Evolutionary conservation across 140 eudicot genomes (phyloP).

Genomic region (Bidens hawaiensis): DNA sequence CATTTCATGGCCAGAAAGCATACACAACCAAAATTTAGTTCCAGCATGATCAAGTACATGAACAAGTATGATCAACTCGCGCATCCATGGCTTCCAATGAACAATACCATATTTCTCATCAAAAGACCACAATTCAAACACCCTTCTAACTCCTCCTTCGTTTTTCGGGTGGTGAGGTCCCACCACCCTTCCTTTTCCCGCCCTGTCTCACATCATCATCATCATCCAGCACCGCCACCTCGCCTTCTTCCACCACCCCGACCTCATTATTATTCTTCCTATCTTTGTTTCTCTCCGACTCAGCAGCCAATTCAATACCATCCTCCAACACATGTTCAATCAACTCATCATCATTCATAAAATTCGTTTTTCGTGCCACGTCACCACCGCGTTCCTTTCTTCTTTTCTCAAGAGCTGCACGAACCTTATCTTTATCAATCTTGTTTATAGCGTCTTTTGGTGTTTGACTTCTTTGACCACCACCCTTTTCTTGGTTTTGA

Average conservation of each 20-base stretch:
- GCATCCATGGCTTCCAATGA: conserved; percentile 22
- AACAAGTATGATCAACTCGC: conserved; percentile 16
- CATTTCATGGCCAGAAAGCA: conserved; percentile 27
- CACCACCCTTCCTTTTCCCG: conserved; percentile 56
- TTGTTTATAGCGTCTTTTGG: conserved; percentile 47
- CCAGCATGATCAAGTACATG: no score
- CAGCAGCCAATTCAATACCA: conserved; percentile 60
- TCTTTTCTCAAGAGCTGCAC: conserved; percentile 53
- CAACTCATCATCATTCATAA: conserved; percentile 64
- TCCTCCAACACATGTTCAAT: conserved; percentile 70
- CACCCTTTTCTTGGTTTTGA: conserved; percentile 22
- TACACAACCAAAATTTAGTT: conserved; percentile 31
- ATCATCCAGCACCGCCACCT: conserved; percentile 44
- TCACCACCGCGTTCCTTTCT: conserved; percentile 62
- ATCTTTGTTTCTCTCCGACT: conserved; percentile 43
- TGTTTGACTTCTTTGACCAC: conserved; percentile 29
- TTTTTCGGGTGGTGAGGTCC: conserved; percentile 40
- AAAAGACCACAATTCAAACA: conserved; percentile 18
- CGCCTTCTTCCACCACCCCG: conserved; percentile 77
- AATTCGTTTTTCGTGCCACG: conserved; percentile 34
- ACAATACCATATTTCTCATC: conserved; percentile 27
- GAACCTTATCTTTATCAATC: conserved; percentile 60
- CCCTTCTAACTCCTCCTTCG: conserved; percentile 26
- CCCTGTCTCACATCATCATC: conserved; percentile 30
- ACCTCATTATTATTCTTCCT: conserved; percentile 39